A percentile compares a stretch with the other conserved stretches of the same genome.
Conservation (phyloP, 2,329 filamentous ascomycete genomes). For the Moelleriella libera region DNA sequence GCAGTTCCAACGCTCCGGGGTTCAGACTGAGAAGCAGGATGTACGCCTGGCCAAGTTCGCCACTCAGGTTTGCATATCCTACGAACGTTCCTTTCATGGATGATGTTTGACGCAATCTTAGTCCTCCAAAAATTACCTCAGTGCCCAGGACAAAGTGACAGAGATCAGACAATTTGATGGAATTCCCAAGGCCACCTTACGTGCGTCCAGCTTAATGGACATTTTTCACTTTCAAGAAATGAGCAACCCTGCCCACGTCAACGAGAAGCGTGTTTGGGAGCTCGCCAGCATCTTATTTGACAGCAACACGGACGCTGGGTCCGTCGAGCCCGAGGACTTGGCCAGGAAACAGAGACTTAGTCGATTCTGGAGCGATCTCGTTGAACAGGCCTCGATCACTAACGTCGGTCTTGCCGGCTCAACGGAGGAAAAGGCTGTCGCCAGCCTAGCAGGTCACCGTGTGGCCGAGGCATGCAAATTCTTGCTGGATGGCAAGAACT, state of each 20-base stretch:
- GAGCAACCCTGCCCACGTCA: conserved; percentile 30
- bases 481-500: conserved; percentile 62
- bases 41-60: conserved; percentile 51
- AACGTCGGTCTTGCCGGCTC: conserved; percentile 44
- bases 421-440: conserved; percentile 71
- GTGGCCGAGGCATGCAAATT: conserved; percentile 71
- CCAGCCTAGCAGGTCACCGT: conserved; percentile 64
- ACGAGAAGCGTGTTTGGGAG: conserved; percentile 72
- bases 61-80: conserved; percentile 27
- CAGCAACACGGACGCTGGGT: conserved; percentile 30
- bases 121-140: conserved; percentile 40
- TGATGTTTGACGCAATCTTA: conserved; percentile 12
- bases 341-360: conserved; percentile 51
- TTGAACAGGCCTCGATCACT: conserved; percentile 43
- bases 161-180: conserved; percentile 37
- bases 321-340: conserved; percentile 22
- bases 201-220: conserved; percentile 18
- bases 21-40: conserved; percentile 50
- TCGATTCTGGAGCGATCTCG: conserved; percentile 49
- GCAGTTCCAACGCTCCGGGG: conserved; percentile 23
- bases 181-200: conserved; percentile 44
- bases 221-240: conserved; percentile 26
- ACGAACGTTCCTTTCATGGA: not conserved
- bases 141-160: conserved; percentile 40
- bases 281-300: conserved; percentile 82